These are phyloP conservation scores for Rhodotorula sp. DNA, from an alignment of 1,284 basidiomycete species.

Conservation along the genomic window DNA sequence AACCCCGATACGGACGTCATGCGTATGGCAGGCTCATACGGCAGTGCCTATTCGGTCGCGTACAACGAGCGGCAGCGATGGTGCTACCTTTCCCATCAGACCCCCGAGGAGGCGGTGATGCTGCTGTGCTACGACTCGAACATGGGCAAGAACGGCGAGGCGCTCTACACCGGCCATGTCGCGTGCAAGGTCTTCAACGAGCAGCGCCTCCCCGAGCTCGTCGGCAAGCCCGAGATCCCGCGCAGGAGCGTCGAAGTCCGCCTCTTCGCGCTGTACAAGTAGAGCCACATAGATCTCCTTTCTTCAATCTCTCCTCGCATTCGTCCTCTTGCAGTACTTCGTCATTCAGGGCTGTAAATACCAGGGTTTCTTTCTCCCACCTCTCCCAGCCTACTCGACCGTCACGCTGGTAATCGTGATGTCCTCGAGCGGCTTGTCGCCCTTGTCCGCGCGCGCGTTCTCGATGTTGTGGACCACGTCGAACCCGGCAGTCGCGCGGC, in stretches of 20 bases:
- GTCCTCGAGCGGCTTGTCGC: slow-evolving; percentile 51
- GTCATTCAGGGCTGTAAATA: background rate
- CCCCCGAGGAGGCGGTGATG: slow-evolving; percentile 47
- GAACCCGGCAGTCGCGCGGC: slow-evolving; percentile 57
- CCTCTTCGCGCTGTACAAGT: slow-evolving; percentile 27
- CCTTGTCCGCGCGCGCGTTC: slow-evolving; percentile 58
- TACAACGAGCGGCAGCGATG: slow-evolving; percentile 43
- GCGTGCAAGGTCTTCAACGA: slow-evolving; percentile 25
- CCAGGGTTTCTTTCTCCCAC: background rate
- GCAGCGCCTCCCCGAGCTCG: background rate
- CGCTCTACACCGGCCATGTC: slow-evolving; percentile 23
- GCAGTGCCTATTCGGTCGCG: slow-evolving; percentile 44
- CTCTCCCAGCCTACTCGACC: slow-evolving; percentile 18
- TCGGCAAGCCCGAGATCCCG: slow-evolving; percentile 5
- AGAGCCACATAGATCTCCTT: too few species aligned
- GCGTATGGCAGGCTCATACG: slow-evolving; percentile 44
- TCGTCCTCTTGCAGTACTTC: too few species aligned
- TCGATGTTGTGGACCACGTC: slow-evolving; percentile 77
- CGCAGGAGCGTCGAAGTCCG: slow-evolving; percentile 26
- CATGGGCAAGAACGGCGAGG: slow-evolving; percentile 25
- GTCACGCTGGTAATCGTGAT: slow-evolving; percentile 44
- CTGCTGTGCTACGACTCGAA: slow-evolving; percentile 49
- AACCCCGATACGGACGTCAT: slow-evolving; percentile 29
- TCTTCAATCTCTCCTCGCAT: background rate
- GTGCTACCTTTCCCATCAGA: slow-evolving; percentile 48